These are phyloP conservation scores for Lodderomyces elongisporus DNA, from an alignment of 1,139 yeast species.

Conservation along the genomic window DNA sequence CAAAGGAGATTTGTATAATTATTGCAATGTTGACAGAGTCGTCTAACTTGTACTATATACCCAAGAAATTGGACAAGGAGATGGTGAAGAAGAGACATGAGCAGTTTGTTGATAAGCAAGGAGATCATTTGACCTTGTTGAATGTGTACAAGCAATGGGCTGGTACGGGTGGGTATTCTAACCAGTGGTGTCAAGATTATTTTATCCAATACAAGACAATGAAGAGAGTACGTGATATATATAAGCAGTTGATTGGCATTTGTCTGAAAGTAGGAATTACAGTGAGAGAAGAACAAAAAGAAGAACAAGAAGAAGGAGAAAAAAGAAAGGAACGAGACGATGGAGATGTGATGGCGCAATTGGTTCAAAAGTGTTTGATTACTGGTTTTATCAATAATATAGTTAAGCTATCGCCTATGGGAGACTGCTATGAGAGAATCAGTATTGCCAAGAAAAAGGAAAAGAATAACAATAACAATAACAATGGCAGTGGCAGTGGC, in stretches of 20 bases:
- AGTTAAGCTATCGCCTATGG: constrained; percentile 64
- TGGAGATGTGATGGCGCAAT: neutral
- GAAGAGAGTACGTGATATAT: constrained; percentile 63
- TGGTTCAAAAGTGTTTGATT: constrained; percentile 61
- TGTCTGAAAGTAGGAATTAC: constrained; percentile 58
- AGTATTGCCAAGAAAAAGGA: constrained; percentile 19
- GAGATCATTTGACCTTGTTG: constrained; percentile 75
- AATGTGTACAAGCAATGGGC: constrained; percentile 77
- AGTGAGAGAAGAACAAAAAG: constrained; percentile 11
- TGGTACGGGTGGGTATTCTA: constrained; percentile 56
- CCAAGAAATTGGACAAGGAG: constrained; percentile 57
- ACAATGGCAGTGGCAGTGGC: too few relatives aligned
- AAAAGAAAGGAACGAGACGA: too few relatives aligned
- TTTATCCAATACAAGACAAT: constrained; percentile 73
- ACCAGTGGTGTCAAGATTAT: constrained; percentile 84
- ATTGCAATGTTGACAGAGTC: constrained; percentile 84
- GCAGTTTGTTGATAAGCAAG: constrained; percentile 35
- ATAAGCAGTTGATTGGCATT: constrained; percentile 62
- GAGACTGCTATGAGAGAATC: constrained; percentile 64
- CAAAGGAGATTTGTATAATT: constrained; percentile 62
- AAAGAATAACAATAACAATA: too few relatives aligned
- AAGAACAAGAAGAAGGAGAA: constrained; percentile 14
- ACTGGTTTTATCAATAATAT: constrained; percentile 83
- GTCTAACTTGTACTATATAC: constrained; percentile 63
- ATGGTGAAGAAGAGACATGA: constrained; percentile 62